Conservation (phyloP, 2,329 filamentous ascomycete species). For the Raffaelea deltoideospora region DNA sequence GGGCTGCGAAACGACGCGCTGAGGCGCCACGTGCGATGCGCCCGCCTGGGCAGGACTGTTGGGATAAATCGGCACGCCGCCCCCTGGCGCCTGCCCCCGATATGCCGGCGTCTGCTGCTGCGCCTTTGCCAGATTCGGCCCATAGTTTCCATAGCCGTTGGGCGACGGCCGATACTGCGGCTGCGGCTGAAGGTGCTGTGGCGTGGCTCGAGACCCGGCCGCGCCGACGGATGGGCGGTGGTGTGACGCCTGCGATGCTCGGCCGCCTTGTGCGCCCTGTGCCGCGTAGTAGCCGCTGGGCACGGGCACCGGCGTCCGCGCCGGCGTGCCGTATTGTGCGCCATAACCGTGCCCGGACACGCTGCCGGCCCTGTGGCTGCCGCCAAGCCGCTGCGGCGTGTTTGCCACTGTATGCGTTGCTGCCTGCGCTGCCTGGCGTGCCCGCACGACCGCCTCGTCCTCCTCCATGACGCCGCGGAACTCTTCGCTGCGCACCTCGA, state of each 20-base stretch:
- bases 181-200: slow-evolving; percentile 22
- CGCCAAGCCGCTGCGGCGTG: slow-evolving; percentile 15
- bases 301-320: slow-evolving; percentile 25
- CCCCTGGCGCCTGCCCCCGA: slow-evolving; percentile 26
- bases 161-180: slow-evolving; percentile 28
- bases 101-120: slow-evolving; percentile 34
- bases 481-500: slow-evolving; percentile 57
- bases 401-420: slow-evolving; percentile 14
- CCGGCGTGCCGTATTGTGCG: slow-evolving; percentile 32
- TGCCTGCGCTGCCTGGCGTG: slow-evolving; percentile 11
- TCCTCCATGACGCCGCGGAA: slow-evolving; percentile 73
- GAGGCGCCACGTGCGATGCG: slow-evolving; percentile 5
- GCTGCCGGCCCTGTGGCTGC: slow-evolving; percentile 16
- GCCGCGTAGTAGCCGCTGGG: slow-evolving; percentile 20
- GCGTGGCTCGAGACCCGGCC: slow-evolving; percentile 21
- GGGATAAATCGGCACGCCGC: slow-evolving; percentile 16
- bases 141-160: slow-evolving; percentile 32
- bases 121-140: slow-evolving; percentile 34
- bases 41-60: slow-evolving; percentile 1
- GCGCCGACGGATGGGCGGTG: slow-evolving; percentile 24
- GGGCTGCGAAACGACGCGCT: slow-evolving; percentile 14
- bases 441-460: slow-evolving; percentile 48
- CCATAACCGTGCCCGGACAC: slow-evolving; percentile 26
- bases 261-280: slow-evolving; percentile 23
- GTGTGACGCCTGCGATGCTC: slow-evolving; percentile 22